Conservation (phyloP, 495 filamentous ascomycete genomes). For the Pseudomonodictys pantanalensis region DNA sequence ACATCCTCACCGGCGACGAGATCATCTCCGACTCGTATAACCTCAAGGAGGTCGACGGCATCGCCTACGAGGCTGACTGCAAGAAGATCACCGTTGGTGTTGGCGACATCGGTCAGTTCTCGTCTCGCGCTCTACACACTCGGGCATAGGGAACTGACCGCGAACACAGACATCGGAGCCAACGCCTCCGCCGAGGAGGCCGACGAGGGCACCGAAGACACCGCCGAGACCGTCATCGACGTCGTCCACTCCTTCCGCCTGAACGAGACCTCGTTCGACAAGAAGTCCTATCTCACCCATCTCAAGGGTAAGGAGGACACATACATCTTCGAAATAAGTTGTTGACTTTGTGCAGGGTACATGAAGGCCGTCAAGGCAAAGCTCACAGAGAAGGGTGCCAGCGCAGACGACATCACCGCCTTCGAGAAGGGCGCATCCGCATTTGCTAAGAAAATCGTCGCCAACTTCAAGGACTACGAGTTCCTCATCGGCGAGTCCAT, state of each 20-base stretch:
- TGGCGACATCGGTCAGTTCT: constrained; percentile 66
- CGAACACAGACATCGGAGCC: constrained; percentile 73
- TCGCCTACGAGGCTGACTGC: constrained; percentile 86
- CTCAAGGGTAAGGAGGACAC: constrained; percentile 66
- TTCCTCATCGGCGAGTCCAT: constrained; percentile 88
- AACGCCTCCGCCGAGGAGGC: constrained; percentile 93
- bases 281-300: constrained; percentile 74
- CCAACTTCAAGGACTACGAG: constrained; percentile 91
- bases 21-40: constrained; percentile 92
- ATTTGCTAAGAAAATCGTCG: constrained; percentile 74
- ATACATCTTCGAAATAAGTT: background rate
- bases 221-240: constrained; percentile 79
- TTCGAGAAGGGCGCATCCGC: constrained; percentile 72
- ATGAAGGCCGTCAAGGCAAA: constrained; percentile 78
- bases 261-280: constrained; percentile 72
- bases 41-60: constrained; percentile 68
- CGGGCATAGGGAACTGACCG: constrained; percentile 6
- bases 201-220: constrained; percentile 70
- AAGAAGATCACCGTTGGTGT: constrained; percentile 74
- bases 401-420: constrained; percentile 61
- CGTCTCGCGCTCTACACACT: background rate
- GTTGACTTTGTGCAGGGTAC: constrained; percentile 58
- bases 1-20: constrained; percentile 87
- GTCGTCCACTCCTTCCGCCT: constrained; percentile 91
- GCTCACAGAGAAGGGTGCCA: constrained; percentile 60